Base-by-base conservation (phyloP, 129 eudicot species). In the Centrapalus pauciflorus region DNA sequence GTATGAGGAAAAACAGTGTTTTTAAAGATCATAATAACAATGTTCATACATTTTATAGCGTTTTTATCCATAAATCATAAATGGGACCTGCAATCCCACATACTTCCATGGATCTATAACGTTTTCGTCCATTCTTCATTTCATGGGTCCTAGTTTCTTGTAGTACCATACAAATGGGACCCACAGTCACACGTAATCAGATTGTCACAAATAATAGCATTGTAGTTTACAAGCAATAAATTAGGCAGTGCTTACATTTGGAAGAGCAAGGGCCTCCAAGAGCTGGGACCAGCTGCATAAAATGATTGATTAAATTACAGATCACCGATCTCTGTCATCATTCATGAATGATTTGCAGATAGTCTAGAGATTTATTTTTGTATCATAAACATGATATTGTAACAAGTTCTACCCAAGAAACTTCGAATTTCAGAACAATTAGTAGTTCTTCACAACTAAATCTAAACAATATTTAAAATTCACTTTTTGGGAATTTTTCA, bases 191-290 rank as follows among this genome's bases (percentile, higher is more conserved):
- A 58, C 21, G 11, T 7, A 28, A 58, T 13, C 4, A 29, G 30
- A 11, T 45, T 26, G 48, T 40, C 28, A 28, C 14, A 41, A 30
- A 4, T 38, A 55, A 70, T 23, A 41, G 60, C 21, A 37, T 21
- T 8, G 40, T 28, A 35, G 54, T 41, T 66, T 16, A 24, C 34
- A 11, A 26, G 33, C 5, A 73, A 10, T 34, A 62, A 59, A 51
- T 29, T 7, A 4, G n/a, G n/a, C n/a, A n/a, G 40, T 62, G 66
- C 85, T 80, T 67, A 83, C 85, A 69, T 83, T 83, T 56, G 96
- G 94, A 48, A 89, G 89, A 49, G 90, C 82, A 61, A 89, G 87
- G 63, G 80, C 83, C 79, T 89, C 94, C 82, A 89, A 78, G 56
- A 81, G 77, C 56, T 75, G 84, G 37, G 90, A 72, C 90, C 90